A percentile compares a stretch with the other conserved stretches of the same genome.
phyloP scores from a whole-genome alignment of 2,329 filamentous ascomycete species.

The Corynespora cassiicola region DNA sequence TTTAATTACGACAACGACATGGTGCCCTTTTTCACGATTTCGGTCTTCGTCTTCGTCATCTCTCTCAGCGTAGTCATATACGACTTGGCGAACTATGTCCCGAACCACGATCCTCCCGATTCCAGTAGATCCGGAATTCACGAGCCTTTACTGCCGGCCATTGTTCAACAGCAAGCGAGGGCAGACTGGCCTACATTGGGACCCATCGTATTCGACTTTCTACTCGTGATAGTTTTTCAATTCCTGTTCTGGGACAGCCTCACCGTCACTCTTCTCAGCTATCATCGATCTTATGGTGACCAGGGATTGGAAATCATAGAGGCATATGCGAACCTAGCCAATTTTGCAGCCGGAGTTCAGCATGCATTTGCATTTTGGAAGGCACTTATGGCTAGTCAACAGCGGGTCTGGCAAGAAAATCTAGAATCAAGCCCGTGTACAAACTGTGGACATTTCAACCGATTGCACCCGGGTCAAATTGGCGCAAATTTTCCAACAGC shows the following conservation, averaged over 20 bases:
- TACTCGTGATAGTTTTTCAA: constrained; percentile 14
- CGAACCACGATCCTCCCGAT: background rate
- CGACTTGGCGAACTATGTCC: constrained; percentile 11
- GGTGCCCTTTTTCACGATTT: constrained; percentile 10
- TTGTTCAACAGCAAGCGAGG: background rate
- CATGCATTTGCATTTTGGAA: constrained; percentile 20
- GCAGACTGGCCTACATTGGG: background rate
- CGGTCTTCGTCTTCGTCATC: constrained; percentile 4
- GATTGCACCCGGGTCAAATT: background rate
- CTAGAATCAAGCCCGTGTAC: constrained; percentile 9
- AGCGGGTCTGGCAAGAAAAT: constrained; percentile 8
- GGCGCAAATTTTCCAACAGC: background rate
- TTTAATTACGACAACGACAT: background rate
- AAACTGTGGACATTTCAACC: constrained; percentile 12
- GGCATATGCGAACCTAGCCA: constrained; percentile 16
- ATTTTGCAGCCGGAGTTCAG: constrained; percentile 8
- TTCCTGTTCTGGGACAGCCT: constrained; percentile 14
- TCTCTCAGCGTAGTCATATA: constrained; percentile 7
- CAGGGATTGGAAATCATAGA: constrained; percentile 8
- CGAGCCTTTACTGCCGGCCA: too few relatives aligned
- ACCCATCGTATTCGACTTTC: constrained; percentile 9
- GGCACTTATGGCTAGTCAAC: constrained; percentile 19
- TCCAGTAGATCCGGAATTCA: background rate
- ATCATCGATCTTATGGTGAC: constrained; percentile 1
- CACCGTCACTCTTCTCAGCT: constrained; percentile 1